Base-by-base conservation (phyloP, 139 green algal species). In the Choricystis sp. region DNA sequence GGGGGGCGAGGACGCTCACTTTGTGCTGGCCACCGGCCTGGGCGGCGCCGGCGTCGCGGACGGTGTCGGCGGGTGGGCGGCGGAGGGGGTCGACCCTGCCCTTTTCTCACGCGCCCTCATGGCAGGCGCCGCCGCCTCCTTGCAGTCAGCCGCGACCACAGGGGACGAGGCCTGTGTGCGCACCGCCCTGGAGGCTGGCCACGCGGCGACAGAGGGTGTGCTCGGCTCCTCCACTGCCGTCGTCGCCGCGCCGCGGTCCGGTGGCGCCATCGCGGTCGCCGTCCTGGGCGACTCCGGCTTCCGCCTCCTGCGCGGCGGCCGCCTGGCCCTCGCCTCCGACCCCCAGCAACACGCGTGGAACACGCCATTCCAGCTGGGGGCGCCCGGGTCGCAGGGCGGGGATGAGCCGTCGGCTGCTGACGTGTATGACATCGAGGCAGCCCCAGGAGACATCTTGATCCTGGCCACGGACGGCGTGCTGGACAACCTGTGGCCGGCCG, bases 321-420 rank as follows among this genome's bases (percentile, higher is more conserved):
- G 75, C 26, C 68, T 89, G 27, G 62, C 85, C 5, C 83, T 86
- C 60, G 75, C 72, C 20, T 91, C 80, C 3, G 69, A 84, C 68
- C 61, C 75, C 31, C 87, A 95, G 80, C 82, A 97, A 81, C 92
- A 98, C 73, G 68, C 76, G 61, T 98, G 94, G 78, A 98, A 98
- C 77, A 90, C 89, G 78, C 93, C 93, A 0, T 96, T 80, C 74
- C 89, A 96, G 84, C 72, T 94, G 55, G 81, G 66, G 9, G 71
- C 72, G 61, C 74, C 78, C 0, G 24, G 49, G 28, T 29, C 31
- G 9, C 29, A 62, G 20, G 57, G 52, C 1, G 49, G 27, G 2
- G 66, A 81, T 66, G 48, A 48, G 4, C 62, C 75, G 3, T 68
- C 77, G 56, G 65, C 84, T 60, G 79, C 80, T 23, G 68, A 84